Percentiles rank a stretch among this genome's conserved stretches.
Evolutionary conservation across 2,329 filamentous ascomycete species (phyloP).

Genomic region (Stagonosporopsis vannaccii): DNA sequence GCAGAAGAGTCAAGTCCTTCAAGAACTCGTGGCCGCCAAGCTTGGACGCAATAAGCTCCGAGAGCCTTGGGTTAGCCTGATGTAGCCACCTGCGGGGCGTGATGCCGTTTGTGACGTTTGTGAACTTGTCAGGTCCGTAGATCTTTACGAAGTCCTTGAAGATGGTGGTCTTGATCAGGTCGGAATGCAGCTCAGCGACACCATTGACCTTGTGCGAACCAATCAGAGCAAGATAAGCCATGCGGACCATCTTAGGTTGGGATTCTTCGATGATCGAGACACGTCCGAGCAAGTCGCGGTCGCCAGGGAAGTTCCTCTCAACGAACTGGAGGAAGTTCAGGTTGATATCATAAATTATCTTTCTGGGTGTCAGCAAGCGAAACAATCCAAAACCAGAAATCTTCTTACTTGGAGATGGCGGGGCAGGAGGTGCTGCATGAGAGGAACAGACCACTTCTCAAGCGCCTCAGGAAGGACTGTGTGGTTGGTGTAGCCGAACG

Average conservation of each 20-base stretch:
- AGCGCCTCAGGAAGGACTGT: slow-evolving; percentile 95
- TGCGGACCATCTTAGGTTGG: slow-evolving; percentile 96
- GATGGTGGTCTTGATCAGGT: slow-evolving; percentile 98
- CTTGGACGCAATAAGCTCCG: slow-evolving; percentile 90
- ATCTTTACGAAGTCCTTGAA: slow-evolving; percentile 98
- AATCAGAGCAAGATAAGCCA: slow-evolving; percentile 94
- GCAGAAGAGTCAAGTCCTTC: slow-evolving; percentile 86
- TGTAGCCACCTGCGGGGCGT: slow-evolving; percentile 96
- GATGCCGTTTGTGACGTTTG: slow-evolving; percentile 97
- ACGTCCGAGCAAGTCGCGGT: slow-evolving; percentile 81
- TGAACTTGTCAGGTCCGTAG: slow-evolving; percentile 96
- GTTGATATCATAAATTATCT: slow-evolving; percentile 97
- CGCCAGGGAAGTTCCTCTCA: slow-evolving; percentile 87
- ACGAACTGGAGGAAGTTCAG: slow-evolving; percentile 89
- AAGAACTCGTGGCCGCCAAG: slow-evolving; percentile 83
- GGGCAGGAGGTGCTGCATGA: slow-evolving; percentile 91
- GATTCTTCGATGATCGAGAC: slow-evolving; percentile 99
- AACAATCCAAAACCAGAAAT: background rate
- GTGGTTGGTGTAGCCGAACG: slow-evolving; percentile 98
- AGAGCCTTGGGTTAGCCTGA: slow-evolving; percentile 93
- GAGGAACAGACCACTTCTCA: slow-evolving; percentile 96
- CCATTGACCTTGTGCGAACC: slow-evolving; percentile 99
- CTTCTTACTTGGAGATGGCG: slow-evolving; percentile 75
- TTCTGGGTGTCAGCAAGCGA: slow-evolving; percentile 13
- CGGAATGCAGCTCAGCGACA: slow-evolving; percentile 95